Base-by-base conservation (phyloP, 177 flowering plant species). In the Tripterygium wilfordii region DNA sequence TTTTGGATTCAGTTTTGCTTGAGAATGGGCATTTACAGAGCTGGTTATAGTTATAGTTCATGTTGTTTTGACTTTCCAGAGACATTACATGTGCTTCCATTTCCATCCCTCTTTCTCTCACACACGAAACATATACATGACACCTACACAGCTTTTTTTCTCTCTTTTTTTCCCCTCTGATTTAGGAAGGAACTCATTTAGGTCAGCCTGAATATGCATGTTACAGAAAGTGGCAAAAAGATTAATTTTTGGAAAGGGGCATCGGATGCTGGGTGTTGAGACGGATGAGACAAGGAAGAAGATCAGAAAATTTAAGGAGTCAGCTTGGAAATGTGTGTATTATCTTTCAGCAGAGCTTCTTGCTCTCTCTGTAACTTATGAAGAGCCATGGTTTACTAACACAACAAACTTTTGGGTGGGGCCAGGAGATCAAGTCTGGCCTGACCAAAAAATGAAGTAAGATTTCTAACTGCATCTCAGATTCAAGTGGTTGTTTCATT, bases 251-350 rank as follows among this genome's bases (percentile, higher is more conserved):
- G 61, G 64, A 16, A 54, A 50, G 15, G 33, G 41, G 49, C 17
- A 50, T 20, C 5, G 15, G 0, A 17, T 6, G 59, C 33, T 50
- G 8, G 65, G 58, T 25, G 46, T 41, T 48, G 58, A 53, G 24
- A 49, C 52, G 5, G 49, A 49, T 21, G 75, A 66, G 23, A 65
- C 48, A 23, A 69, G 56, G 62, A 79, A 68, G 62, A 83, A 62
- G 60, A 59, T 88, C 20, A 59, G 49, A 7, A 88, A 88, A 56
- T 88, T 88, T 58, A 83, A 88, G 59, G 96, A 88, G 52, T 88
- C 96, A 10, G 89, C 95, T 23, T 88, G 92, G 92, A 88, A 88
- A 51, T 85, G 81, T 60, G 51, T 85, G 37, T 88, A 85, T 59
- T 88, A 26, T 62, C 71, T 82, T 48, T 81, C 95, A 18, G 89